These are phyloP conservation scores for Fusarium neocosmosporiellum DNA, from an alignment of 2,329 filamentous ascomycete genomes.

Conservation along the genomic window DNA sequence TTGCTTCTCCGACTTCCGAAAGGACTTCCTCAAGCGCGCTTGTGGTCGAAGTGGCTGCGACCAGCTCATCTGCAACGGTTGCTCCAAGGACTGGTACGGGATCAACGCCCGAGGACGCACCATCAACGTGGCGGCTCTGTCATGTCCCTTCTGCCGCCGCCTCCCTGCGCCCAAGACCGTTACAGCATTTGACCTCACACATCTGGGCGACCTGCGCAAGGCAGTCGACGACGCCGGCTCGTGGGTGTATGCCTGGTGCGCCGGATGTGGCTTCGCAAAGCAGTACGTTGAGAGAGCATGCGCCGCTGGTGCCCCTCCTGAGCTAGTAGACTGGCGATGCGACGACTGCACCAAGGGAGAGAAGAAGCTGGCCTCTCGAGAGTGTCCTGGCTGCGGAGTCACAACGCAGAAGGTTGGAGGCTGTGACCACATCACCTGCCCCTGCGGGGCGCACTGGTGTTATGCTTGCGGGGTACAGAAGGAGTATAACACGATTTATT, in stretches of 20 bases:
- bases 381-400: slow-evolving; percentile 52
- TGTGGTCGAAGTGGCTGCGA: slow-evolving; percentile 59
- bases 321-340: slow-evolving; percentile 55
- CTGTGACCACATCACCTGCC: slow-evolving; percentile 54
- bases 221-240: slow-evolving; percentile 55
- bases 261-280: slow-evolving; percentile 54
- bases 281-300: slow-evolving; percentile 57
- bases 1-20: slow-evolving; percentile 55
- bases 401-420: slow-evolving; percentile 52
- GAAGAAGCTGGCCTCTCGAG: slow-evolving; percentile 26
- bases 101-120: slow-evolving; percentile 56
- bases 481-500: slow-evolving; percentile 47
- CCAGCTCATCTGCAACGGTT: slow-evolving; percentile 56
- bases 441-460: slow-evolving; percentile 54
- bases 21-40: slow-evolving; percentile 51
- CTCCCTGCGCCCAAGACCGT: slow-evolving; percentile 53
- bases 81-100: slow-evolving; percentile 58
- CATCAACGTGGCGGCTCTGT: slow-evolving; percentile 60
- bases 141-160: slow-evolving; percentile 62
- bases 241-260: slow-evolving; percentile 63
- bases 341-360: slow-evolving; percentile 48
- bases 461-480: slow-evolving; percentile 51
- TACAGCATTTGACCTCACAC: slow-evolving; percentile 50
- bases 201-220: slow-evolving; percentile 50
- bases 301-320: slow-evolving; percentile 52